Base-by-base conservation (phyloP, 2,329 filamentous ascomycete species). In the Phialophora tarda region DNA sequence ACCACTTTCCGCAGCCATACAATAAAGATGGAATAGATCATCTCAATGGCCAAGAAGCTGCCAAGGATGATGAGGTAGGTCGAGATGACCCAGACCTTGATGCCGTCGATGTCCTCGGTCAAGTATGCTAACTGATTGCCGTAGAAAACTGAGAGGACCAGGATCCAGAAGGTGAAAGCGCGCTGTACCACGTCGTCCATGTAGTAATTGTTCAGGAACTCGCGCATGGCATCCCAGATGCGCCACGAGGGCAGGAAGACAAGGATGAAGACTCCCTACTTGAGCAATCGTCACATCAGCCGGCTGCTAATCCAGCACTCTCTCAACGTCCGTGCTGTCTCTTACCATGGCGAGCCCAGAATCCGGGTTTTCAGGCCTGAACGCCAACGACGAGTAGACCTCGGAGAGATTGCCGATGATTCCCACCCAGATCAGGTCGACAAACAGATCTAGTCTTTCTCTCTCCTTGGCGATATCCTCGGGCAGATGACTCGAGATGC, bases 201-300 rank as follows among this genome's bases (percentile, higher is more conserved):
- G 72, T 83, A 84, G 74, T 82, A 84, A 10, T 81, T 82, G 73
- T 84, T 84, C 82, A 84, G 83, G 64, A 84, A 75, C 73, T 83
- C 82, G 65, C 82, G 80, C 23, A 83, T 76, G 65, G 83, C 82
- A 44, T 77, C 78, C 82, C 82, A 84, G 59, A 83, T 80, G 65
- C 83, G 80, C 82, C 82, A 83, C 63, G 81, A 80, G 8, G 81
- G 81, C 12, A 80, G 75, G 48, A 83, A 80, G 41, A 82, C 81
- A 53, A 83, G 77, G 44, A 83, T 77, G 70, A 82, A 83, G 72
- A 83, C 83, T 8, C 41, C 24, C 41, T 59, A 32, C 17, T 23
- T 24, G n/a, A 51, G 12, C 38, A 30, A 8, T 26, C n/a, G 34
- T 14, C 26, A 50, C 34, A 48, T 59, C 41, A 59, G 57, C 17